phyloP scores from a whole-genome alignment of 2,329 filamentous ascomycete species.

The Epichloe bromicola region DNA sequence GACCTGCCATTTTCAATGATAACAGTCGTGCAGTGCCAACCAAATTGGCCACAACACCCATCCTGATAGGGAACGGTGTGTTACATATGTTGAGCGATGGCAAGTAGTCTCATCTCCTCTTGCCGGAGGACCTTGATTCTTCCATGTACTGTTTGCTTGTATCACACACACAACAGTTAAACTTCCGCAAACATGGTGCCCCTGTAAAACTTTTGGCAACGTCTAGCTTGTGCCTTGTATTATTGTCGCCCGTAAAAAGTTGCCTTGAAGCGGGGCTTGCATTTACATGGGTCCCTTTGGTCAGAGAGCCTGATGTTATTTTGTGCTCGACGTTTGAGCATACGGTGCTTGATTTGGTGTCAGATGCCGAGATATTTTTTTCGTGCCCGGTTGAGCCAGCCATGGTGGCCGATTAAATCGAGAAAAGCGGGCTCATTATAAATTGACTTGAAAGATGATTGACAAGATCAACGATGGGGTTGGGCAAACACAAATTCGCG shows the following conservation, averaged over 20 bases:
- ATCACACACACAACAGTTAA: not conserved
- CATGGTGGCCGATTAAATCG: not conserved
- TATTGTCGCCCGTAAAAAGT: no score
- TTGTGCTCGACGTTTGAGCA: not conserved
- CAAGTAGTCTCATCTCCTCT: no score
- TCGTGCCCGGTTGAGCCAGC: not conserved
- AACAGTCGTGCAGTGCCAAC: not conserved
- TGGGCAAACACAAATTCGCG: slow-evolving; percentile 24
- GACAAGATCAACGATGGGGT: not conserved
- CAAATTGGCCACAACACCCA: not conserved
- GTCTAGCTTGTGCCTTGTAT: not conserved
- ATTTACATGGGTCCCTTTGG: not conserved
- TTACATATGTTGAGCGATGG: not conserved
- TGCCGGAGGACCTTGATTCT: no score
- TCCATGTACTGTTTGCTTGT: not conserved
- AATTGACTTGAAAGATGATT: not conserved
- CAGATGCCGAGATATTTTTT: not conserved
- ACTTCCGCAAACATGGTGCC: not conserved
- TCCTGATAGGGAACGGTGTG: not conserved
- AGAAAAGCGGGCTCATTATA: no score
- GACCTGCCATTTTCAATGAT: not conserved
- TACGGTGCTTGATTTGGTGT: not conserved
- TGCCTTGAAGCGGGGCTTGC: not conserved
- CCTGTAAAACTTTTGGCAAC: not conserved
- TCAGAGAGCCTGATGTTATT: not conserved